Base-by-base conservation (phyloP, 768 basidiomycete species). In the Collybia sordida region DNA sequence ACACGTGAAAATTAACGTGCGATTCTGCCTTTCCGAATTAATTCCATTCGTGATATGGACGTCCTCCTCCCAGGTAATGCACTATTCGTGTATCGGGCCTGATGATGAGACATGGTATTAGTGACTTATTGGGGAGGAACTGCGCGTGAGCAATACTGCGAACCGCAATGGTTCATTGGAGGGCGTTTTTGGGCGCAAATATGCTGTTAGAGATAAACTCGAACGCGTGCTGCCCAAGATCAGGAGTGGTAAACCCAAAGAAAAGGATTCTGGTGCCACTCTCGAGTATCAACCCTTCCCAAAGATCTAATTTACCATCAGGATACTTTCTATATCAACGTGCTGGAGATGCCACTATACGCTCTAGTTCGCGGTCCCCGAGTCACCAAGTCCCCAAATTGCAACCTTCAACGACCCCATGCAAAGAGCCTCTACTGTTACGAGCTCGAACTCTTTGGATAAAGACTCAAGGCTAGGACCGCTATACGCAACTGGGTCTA, bases 51-150 rank as follows among this genome's bases (percentile, higher is more conserved):
- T 38, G 96, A 95, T 1, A 81, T 96, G 64, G 96, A 98, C 57
- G 82, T 99, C 11, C 69, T 93, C 7, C 72, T 98, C 2, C 90
- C 90, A 2, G 90, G 91, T 4, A 89, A 89, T 52, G 71, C 86
- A 95, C 0, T 99, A 99, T 65, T 97, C 95, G 34, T 98, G 93
- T 64, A 88, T 98, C 36, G 86, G 93, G 54, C 78, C 83, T 2
- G 92, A 94, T 53, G 96, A 94, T 2, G 91, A 91, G 69, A 88
- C 88, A 0, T 60, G 96, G 98, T 65, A 93, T 98, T 64, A 93
- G 91, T 59, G 88, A 96, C 54, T 97, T 43, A 80, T 98, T 41
- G 93, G 94, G 62, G 83, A 90, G 66, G 96, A 96, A 58, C 88
- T 90, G 78, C 72, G 81, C n/a, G 82, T 78, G 23, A 72, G 72